phyloP scores from a whole-genome alignment of 805 yeast genomes.

The Candida vaughaniae region DNA sequence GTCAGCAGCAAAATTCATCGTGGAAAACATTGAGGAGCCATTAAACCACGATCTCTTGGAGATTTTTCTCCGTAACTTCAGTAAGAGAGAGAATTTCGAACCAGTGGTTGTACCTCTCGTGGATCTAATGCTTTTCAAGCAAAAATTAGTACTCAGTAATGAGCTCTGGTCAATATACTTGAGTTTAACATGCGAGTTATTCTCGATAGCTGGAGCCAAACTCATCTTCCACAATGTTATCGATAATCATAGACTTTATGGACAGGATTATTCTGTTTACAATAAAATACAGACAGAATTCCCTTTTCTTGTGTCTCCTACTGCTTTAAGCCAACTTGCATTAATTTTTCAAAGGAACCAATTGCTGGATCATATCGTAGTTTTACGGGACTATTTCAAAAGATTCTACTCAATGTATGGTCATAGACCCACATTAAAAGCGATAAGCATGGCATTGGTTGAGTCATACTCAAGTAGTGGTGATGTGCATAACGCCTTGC shows the following conservation, averaged over 20 bases:
- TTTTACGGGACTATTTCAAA: constrained; percentile 34
- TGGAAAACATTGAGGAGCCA: constrained; percentile 4
- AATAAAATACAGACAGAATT: constrained; percentile 13
- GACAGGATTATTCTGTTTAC: constrained; percentile 6
- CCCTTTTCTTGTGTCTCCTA: constrained; percentile 35
- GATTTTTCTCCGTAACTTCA: constrained; percentile 7
- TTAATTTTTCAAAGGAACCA: constrained; percentile 26
- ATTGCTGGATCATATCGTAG: constrained; percentile 26
- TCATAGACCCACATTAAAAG: constrained; percentile 27
- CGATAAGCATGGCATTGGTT: constrained; percentile 25
- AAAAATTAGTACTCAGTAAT: constrained; percentile 9
- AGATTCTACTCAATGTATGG: constrained; percentile 36
- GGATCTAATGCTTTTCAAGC: constrained; percentile 1
- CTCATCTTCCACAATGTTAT: constrained; percentile 37
- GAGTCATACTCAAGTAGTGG: constrained; percentile 29
- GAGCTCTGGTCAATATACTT: constrained; percentile 35
- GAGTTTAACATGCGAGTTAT: constrained; percentile 21
- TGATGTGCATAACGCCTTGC: constrained; percentile 22
- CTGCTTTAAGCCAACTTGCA: constrained; percentile 24
- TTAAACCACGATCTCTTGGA: constrained; percentile 11
- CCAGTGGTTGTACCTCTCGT: constrained; percentile 2
- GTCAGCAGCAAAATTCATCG: constrained; percentile 1
- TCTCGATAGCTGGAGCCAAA: constrained; percentile 22
- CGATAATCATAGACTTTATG: constrained; percentile 22
- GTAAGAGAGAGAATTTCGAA: constrained; percentile 2